Evolutionary conservation across 2,329 filamentous ascomycete species (phyloP).

Genomic region (Diplocarpon rosae): DNA sequence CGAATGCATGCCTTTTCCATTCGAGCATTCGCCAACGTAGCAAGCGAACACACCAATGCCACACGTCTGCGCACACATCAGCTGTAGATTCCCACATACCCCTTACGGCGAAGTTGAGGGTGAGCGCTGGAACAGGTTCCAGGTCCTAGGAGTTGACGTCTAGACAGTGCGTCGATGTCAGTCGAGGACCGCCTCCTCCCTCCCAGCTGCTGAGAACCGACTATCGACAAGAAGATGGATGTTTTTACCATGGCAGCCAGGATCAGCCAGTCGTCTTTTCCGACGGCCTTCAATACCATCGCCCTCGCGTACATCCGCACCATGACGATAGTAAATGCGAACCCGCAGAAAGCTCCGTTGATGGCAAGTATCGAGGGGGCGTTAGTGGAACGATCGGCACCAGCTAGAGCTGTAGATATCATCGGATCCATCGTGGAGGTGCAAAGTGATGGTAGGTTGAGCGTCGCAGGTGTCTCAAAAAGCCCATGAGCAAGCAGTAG

Average conservation of each 20-base stretch:
- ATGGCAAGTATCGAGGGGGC: constrained; percentile 30
- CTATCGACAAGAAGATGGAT: not conserved
- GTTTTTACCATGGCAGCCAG: constrained; percentile 31
- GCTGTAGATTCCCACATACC: not conserved
- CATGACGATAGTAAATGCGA: constrained; percentile 28
- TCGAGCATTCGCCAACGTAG: constrained; percentile 29
- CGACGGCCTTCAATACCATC: constrained; percentile 34
- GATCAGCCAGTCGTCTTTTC: constrained; percentile 37
- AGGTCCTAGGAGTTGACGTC: too few species aligned
- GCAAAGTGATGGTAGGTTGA: not conserved
- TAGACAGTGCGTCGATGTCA: too few species aligned
- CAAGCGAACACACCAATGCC: constrained; percentile 10
- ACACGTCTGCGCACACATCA: constrained; percentile 4
- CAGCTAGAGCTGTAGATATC: not conserved
- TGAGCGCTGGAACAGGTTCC: too few species aligned
- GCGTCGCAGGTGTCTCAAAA: too few species aligned
- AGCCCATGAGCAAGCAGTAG: too few species aligned
- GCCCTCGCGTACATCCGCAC: constrained; percentile 34
- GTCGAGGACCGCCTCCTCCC: too few species aligned
- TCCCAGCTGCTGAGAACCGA: not conserved
- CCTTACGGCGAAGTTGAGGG: too few species aligned
- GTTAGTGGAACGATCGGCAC: constrained; percentile 25
- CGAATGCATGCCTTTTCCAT: constrained; percentile 35
- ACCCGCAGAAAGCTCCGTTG: constrained; percentile 29
- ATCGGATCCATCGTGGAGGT: not conserved